phyloP scores from a whole-genome alignment of 164 flowering plant genomes.

The Tetrastigma voinierianum region DNA sequence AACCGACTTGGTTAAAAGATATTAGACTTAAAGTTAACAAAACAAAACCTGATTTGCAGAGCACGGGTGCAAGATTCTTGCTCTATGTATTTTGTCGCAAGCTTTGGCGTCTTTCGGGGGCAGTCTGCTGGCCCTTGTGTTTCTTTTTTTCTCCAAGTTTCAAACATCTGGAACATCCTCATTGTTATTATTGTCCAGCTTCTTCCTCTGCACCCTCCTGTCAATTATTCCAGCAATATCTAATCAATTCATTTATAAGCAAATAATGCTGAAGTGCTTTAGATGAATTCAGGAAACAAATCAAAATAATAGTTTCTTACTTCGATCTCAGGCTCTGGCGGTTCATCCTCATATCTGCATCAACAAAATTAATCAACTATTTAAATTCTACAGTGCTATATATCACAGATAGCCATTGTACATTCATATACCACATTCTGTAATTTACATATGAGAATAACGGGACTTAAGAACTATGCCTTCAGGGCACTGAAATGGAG shows the following conservation, averaged over 20 bases:
- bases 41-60: slow-evolving; percentile 36
- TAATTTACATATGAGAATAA: background rate
- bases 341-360: slow-evolving; percentile 79
- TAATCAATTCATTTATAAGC: background rate
- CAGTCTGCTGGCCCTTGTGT: slow-evolving; percentile 15
- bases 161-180: slow-evolving; percentile 33
- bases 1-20: background rate
- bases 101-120: slow-evolving; percentile 38
- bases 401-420: background rate
- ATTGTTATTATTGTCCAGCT: slow-evolving; percentile 22
- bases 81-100: slow-evolving; percentile 44
- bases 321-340: slow-evolving; percentile 75
- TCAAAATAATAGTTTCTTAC: slow-evolving; percentile 25
- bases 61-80: slow-evolving; percentile 44
- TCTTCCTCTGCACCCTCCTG: slow-evolving; percentile 51
- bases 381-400: background rate
- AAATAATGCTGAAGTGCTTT: background rate
- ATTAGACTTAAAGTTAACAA: background rate
- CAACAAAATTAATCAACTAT: slow-evolving; percentile 4
- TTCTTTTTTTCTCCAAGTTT: slow-evolving; percentile 28
- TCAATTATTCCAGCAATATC: slow-evolving; percentile 3
- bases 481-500: no score
- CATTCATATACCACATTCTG: background rate
- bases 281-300: background rate
- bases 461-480: background rate